phyloP scores from a whole-genome alignment of 257 asterid genomes.

The Jacaranda copaia region DNA sequence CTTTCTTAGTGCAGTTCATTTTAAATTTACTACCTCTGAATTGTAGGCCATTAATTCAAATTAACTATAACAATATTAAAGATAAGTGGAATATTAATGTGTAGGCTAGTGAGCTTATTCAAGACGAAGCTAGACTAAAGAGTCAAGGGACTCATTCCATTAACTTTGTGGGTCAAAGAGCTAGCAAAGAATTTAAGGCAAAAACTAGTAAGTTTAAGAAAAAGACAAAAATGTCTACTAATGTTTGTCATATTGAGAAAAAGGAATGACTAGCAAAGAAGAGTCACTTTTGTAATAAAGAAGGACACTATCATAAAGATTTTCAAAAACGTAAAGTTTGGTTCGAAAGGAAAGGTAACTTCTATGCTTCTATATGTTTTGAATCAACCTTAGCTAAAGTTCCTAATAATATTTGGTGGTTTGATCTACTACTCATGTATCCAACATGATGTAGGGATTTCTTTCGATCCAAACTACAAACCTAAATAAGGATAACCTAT shows the following conservation, averaged over 20 bases:
- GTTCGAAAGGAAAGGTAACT: neutral
- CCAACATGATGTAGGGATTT: neutral
- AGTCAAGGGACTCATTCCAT: neutral
- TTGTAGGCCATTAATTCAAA: neutral
- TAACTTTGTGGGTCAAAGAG: neutral
- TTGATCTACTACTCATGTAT: neutral
- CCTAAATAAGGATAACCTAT: neutral
- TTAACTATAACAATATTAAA: neutral
- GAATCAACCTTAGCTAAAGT: neutral
- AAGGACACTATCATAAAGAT: too few relatives aligned
- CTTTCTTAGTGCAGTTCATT: neutral
- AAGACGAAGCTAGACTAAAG: neutral
- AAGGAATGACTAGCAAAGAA: too few relatives aligned
- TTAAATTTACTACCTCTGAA: neutral
- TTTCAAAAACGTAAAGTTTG: too few relatives aligned
- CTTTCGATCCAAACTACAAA: neutral
- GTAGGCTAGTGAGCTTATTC: neutral
- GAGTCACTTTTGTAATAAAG: too few relatives aligned
- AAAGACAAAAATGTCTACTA: too few relatives aligned
- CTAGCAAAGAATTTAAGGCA: neutral
- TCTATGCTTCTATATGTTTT: neutral
- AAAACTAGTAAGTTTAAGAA: neutral
- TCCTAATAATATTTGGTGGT: slow-evolving; percentile 1
- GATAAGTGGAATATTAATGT: neutral
- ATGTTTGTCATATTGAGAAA: too few relatives aligned